These are phyloP conservation scores for Tuber microsphaerosporum DNA, from an alignment of 495 filamentous ascomycete species.

Conservation along the genomic window DNA sequence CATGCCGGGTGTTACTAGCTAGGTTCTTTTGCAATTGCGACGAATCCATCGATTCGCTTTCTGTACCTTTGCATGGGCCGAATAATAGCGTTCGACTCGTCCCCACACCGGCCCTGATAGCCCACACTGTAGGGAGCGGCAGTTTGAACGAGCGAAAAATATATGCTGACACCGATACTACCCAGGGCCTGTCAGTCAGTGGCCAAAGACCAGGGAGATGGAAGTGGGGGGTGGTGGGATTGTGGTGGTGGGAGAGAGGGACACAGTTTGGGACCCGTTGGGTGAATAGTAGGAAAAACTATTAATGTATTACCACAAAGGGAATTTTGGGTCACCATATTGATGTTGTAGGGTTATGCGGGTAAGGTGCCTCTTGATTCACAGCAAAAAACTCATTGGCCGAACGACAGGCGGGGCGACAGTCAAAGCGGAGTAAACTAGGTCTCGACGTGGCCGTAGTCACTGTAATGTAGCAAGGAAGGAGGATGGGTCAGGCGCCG, in stretches of 20 bases:
- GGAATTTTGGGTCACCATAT: neutral
- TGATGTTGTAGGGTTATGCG: neutral
- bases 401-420: conserved; percentile 9
- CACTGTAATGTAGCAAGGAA: conserved; percentile 9
- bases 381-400: conserved; percentile 21
- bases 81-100: neutral
- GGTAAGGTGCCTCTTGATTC: neutral
- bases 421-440: conserved; percentile 33
- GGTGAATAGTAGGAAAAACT: neutral
- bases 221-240: neutral
- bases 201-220: neutral
- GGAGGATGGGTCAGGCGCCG: conserved; percentile 26
- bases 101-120: neutral
- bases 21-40: neutral
- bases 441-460: conserved; percentile 35
- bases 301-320: neutral
- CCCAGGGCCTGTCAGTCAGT: neutral
- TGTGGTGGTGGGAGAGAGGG: neutral
- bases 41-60: neutral
- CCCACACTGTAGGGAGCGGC: neutral
- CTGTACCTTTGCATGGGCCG: neutral
- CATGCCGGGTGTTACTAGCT: neutral
- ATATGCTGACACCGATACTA: neutral
- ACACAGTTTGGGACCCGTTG: neutral
- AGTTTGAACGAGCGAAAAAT: neutral